phyloP scores from a whole-genome alignment of 345 rosid genomes.

The Tarenaya hassleriana region DNA sequence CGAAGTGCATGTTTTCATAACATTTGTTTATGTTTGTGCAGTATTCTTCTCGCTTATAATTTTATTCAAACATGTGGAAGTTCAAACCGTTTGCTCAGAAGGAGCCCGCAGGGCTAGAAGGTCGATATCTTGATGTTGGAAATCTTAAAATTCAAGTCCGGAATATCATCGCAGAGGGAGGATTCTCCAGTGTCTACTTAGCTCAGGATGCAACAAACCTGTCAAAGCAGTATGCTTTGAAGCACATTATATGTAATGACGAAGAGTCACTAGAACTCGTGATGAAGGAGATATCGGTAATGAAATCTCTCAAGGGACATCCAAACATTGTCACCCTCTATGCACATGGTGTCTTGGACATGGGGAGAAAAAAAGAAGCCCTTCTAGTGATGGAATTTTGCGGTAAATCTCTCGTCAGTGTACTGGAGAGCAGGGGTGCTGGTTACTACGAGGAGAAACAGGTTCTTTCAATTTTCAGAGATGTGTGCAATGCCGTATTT shows the following conservation, averaged over 20 bases:
- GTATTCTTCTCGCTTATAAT: constrained; percentile 21
- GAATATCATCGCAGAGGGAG: constrained; percentile 84
- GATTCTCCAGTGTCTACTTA: constrained; percentile 87
- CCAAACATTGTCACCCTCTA: constrained; percentile 71
- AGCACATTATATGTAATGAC: constrained; percentile 91
- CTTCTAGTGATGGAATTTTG: constrained; percentile 90
- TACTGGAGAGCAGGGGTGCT: constrained; percentile 74
- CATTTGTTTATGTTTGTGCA: constrained; percentile 20
- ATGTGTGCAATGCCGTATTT: constrained; percentile 88
- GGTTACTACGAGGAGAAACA: constrained; percentile 87
- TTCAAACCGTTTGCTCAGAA: constrained; percentile 79
- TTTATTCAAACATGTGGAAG: constrained; percentile 69
- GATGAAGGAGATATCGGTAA: constrained; percentile 72
- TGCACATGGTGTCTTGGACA: constrained; percentile 69
- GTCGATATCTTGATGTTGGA: constrained; percentile 71
- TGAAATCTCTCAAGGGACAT: constrained; percentile 83
- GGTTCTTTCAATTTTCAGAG: constrained; percentile 68
- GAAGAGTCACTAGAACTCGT: constrained; percentile 71
- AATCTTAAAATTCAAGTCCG: constrained; percentile 70
- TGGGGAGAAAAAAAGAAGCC: constrained; percentile 90
- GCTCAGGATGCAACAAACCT: constrained; percentile 62
- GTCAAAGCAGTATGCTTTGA: constrained; percentile 85
- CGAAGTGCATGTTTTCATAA: neutral
- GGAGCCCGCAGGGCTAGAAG: constrained; percentile 86
- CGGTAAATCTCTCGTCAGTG: constrained; percentile 76